Evolutionary conservation across 768 basidiomycete species (phyloP), one percentile per base, ranked within the genome.

Genomic region (Rhodotorula graminis): DNA sequence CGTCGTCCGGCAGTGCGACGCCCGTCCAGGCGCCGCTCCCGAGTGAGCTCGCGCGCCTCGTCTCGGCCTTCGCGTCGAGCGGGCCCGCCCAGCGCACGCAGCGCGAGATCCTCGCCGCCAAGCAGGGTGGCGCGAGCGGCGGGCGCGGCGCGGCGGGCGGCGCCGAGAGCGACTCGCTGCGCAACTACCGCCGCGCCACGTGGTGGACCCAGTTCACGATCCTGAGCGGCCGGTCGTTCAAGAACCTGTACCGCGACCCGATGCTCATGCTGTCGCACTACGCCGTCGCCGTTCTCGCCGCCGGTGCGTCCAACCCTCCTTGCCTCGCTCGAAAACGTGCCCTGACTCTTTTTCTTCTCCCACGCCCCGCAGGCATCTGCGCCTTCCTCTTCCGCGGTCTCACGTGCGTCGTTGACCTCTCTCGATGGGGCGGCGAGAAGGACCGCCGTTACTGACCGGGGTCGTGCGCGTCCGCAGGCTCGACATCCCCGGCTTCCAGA

Each of bases 401-500:
- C 65, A 89, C 89, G 60, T 61, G 29, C 37, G 60, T 55, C 23
- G 19, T 9, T 19, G 23, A 14, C 25, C 29, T 47, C 18, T 25
- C 21, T 12, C 47, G 1, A 6, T 50, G 21, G 19, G n/a, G n/a
- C 9, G 44, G 44, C 44, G 14, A 2, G 14, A 12, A 46, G 44
- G 3, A 12, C 44, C 14, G n/a, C 14, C 2, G 44, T 14, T 3
- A 12, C 50, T 27, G 23, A 27, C 50, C 25, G 8, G 25, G 23
- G 9, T 23, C 11, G 23, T 21, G 70, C 19, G 7, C 77, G 89
- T 88, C 2, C 40, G n/a, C 59, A 61, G 60, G 25, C 89, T 93
- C 79, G 94, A 97, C 82, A 97, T 98, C 62, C 88, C 91, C 12
- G 95, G 95, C 10, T 96, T 99, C 87, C 95, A 98, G 84, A 94